Conservation (phyloP, 208 protist species). For the Jaenimonas drosophilae region DNA sequence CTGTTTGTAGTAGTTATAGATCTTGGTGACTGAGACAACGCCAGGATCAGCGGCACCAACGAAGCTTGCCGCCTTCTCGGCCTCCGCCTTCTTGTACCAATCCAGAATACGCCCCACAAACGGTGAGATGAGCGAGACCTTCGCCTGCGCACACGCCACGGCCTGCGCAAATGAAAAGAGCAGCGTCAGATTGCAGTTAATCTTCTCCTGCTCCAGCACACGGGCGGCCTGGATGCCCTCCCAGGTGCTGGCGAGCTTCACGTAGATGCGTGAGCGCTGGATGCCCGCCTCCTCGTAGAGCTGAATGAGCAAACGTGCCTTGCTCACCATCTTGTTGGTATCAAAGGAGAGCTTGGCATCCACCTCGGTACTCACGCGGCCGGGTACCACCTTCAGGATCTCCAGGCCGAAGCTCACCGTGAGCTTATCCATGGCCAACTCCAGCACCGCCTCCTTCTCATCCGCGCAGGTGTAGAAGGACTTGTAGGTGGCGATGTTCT, state of each 20-base stretch:
- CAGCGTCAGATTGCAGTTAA: conserved; percentile 98
- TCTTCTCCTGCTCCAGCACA: conserved; percentile 92
- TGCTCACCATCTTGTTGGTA: conserved; percentile 85
- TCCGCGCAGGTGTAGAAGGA: conserved; percentile 20
- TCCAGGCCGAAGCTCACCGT: conserved; percentile 95
- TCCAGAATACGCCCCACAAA: conserved; percentile 97
- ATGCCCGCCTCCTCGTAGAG: conserved; percentile 94
- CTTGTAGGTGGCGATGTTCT: conserved; percentile 33
- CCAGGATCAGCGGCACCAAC: conserved; percentile 86
- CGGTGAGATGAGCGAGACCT: conserved; percentile 94
- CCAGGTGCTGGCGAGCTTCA: conserved; percentile 98
- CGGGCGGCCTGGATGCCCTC: conserved; percentile 94
- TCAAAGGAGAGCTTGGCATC: conserved; percentile 97
- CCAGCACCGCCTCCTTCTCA: conserved; percentile 34
- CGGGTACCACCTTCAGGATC: conserved; percentile 96
- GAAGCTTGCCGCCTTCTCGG: conserved; percentile 37
- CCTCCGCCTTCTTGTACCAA: conserved; percentile 87
- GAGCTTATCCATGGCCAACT: conserved; percentile 84
- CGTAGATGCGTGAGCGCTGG: conserved; percentile 86
- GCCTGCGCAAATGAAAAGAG: conserved; percentile 95
- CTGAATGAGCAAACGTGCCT: conserved; percentile 89
- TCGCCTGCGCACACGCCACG: conserved; percentile 91
- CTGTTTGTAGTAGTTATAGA: conserved; percentile 98
- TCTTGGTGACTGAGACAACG: conserved; percentile 90
- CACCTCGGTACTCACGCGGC: conserved; percentile 96